Conservation (phyloP, 768 basidiomycete genomes). For the Dioszegia crocea region DNA sequence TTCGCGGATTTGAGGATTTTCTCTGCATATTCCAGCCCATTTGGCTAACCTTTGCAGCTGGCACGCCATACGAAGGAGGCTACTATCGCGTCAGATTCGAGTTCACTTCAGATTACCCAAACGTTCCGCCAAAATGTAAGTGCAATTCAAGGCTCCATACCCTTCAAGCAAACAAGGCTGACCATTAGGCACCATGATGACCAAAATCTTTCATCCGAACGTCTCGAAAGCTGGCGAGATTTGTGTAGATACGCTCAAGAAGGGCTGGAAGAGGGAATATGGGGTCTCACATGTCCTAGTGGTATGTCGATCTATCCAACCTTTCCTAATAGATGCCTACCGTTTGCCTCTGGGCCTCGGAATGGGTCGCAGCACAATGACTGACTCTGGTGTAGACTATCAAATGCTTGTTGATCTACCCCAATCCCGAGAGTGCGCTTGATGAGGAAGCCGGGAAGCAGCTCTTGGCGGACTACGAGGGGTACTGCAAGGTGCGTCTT, state of each 20-base stretch:
- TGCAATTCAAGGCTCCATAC: neutral
- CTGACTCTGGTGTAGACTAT: slow-evolving; percentile 58
- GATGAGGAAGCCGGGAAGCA: slow-evolving; percentile 95
- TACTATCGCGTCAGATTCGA: slow-evolving; percentile 73
- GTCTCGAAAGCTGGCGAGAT: slow-evolving; percentile 86
- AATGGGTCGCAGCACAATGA: no score
- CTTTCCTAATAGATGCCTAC: no score
- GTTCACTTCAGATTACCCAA: slow-evolving; percentile 90
- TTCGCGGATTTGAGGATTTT: no score
- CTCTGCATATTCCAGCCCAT: no score
- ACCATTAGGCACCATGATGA: slow-evolving; percentile 71
- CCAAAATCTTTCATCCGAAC: slow-evolving; percentile 97
- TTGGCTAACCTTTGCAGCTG: slow-evolving; percentile 51
- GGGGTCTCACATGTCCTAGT: slow-evolving; percentile 87
- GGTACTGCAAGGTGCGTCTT: slow-evolving; percentile 60
- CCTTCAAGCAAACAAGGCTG: no score
- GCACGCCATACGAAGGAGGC: slow-evolving; percentile 67
- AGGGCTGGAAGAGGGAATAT: slow-evolving; percentile 89
- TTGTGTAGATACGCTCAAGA: slow-evolving; percentile 94
- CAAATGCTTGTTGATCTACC: slow-evolving; percentile 92
- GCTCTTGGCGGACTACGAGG: slow-evolving; percentile 77
- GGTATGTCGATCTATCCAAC: slow-evolving; percentile 26
- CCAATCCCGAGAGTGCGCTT: slow-evolving; percentile 91
- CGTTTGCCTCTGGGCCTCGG: no score
- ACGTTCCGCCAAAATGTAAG: slow-evolving; percentile 86